phyloP scores from a whole-genome alignment of 2,329 filamentous ascomycete genomes.

The Hirsutella thompsonii region DNA sequence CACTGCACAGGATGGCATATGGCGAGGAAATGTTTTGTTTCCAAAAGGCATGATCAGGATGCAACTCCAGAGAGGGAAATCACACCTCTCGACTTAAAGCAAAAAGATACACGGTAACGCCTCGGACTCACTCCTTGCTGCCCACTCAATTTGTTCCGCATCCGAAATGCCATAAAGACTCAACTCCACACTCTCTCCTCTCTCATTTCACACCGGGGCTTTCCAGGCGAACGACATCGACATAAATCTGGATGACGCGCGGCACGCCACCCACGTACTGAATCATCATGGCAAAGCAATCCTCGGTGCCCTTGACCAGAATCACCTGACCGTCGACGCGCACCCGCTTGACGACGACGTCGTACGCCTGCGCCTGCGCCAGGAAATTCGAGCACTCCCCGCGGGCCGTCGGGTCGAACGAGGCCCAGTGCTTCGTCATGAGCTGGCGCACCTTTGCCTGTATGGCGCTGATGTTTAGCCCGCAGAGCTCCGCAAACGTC shows the following conservation, averaged over 20 bases:
- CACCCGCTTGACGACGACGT: constrained; percentile 10
- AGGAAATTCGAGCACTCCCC: constrained; percentile 1
- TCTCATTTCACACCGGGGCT: not conserved
- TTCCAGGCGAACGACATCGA: not conserved
- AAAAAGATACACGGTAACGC: no score
- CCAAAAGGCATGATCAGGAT: no score
- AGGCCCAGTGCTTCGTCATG: constrained; percentile 6
- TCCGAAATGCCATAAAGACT: no score
- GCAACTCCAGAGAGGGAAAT: no score
- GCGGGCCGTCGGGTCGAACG: constrained; percentile 4
- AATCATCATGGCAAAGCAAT: constrained; percentile 13
- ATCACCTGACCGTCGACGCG: constrained; percentile 10
- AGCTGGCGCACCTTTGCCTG: constrained; percentile 9
- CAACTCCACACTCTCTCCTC: not conserved
- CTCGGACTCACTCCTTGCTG: no score
- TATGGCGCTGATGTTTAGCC: constrained; percentile 20
- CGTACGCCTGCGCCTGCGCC: constrained; percentile 1
- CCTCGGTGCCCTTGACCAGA: constrained; percentile 10
- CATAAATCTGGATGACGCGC: not conserved
- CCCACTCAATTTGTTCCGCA: no score
- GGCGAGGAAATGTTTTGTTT: no score
- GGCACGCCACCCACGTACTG: constrained; percentile 5
- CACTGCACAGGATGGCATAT: no score
- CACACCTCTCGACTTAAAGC: no score
- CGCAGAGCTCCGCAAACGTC: constrained; percentile 15